Evolutionary conservation across 2,329 filamentous ascomycete genomes (phyloP), one percentile per base, ranked within the genome.

Genomic region (Penicillium vulpinum): DNA sequence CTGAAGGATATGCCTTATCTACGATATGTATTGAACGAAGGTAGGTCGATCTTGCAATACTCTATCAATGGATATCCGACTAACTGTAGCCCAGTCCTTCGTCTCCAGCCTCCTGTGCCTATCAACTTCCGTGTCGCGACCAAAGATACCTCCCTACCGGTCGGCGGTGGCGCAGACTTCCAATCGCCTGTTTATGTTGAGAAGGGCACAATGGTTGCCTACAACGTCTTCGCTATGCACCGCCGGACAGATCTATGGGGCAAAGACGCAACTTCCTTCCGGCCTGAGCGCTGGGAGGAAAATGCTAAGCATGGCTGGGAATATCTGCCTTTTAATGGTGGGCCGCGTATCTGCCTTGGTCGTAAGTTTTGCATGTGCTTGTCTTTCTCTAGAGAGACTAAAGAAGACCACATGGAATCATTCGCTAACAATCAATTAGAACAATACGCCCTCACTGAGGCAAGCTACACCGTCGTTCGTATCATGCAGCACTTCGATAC

Each of bases 211-310:
- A 73, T 83, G 9, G 77, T 93, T 62, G 80, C 75, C 51, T 94
- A 91, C 78, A 86, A 81, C 38, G 81, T 89, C 0, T 82, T 90
- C 48, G 75, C 84, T 6, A 89, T 94, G 89, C 89, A 93, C 70
- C 85, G 89, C 4, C 84, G 88, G 16, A 72, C 68, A 4, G 79
- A 81, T 44, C 66, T 76, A 51, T 81, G 74, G 60, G 79, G 79
- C 2, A 44, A 67, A 4, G 80, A 81, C 44, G 75, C 78, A 2
- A 63, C 75, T 2, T 69, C 69, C 15, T 83, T 80, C 72, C 70
- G 71, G 16, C 81, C 81, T 0, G 80, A 82, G 68, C 73, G 81
- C 41, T 83, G 80, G 81, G 77, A 78, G 29, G 70, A 71, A 46
- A 68, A 70, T 28, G 59, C 61, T 1, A 67, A 68, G 39, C 67